Conservation (phyloP, 2,329 filamentous ascomycete genomes). For the Fusarium ramigenum region DNA sequence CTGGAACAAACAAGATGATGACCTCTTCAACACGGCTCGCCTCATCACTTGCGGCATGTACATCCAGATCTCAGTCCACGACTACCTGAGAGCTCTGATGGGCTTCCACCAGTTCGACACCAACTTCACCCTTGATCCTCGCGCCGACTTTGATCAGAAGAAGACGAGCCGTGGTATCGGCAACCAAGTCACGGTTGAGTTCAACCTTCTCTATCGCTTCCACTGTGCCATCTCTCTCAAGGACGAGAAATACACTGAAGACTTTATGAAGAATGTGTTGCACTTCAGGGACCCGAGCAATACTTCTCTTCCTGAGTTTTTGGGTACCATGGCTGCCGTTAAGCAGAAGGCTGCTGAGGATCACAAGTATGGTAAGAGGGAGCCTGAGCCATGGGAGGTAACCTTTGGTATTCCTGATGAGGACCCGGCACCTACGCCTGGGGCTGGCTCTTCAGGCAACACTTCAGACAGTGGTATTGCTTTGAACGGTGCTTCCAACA, state of each 20-base stretch:
- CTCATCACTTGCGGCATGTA: slow-evolving; percentile 64
- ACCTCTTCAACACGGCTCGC: slow-evolving; percentile 5
- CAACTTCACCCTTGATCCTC: slow-evolving; percentile 62
- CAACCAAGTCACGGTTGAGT: slow-evolving; percentile 49
- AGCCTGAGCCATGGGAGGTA: not conserved
- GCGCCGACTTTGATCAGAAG: slow-evolving; percentile 30
- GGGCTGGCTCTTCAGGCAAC: not conserved
- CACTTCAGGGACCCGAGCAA: not conserved
- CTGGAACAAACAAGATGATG: slow-evolving; percentile 1
- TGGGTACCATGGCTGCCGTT: not conserved
- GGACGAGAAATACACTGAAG: slow-evolving; percentile 46
- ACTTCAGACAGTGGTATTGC: not conserved
- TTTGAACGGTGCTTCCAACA: not conserved
- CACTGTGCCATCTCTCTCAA: slow-evolving; percentile 45
- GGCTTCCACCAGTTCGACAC: slow-evolving; percentile 63
- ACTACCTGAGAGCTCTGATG: slow-evolving; percentile 52
- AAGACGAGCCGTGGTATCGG: slow-evolving; percentile 43
- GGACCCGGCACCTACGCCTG: not conserved
- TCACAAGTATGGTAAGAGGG: not conserved
- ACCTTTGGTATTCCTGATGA: not conserved
- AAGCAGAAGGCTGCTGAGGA: not conserved
- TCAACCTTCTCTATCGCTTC: slow-evolving; percentile 50
- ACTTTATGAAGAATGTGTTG: slow-evolving; percentile 23
- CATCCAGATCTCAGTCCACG: slow-evolving; percentile 57
- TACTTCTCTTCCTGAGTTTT: not conserved